A percentile compares a stretch with the other conserved stretches of the same genome.
Evolutionary conservation across 1,139 yeast genomes (phyloP).

Genomic region (Wickerhamiella infanticola): DNA sequence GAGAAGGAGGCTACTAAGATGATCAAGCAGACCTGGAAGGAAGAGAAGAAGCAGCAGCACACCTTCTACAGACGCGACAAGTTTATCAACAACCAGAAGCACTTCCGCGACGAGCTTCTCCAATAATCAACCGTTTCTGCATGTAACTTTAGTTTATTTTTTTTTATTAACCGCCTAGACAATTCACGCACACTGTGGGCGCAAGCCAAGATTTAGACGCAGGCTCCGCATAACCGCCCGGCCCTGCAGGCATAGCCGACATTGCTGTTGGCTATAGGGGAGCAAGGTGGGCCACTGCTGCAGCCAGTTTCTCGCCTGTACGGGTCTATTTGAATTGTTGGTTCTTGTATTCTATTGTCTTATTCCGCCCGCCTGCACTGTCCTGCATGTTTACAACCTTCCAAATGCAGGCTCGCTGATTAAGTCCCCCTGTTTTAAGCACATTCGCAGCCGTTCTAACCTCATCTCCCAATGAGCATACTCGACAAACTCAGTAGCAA

Average conservation of each 20-base stretch:
- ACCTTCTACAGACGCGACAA: slow-evolving; percentile 62
- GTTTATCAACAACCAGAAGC: slow-evolving; percentile 76
- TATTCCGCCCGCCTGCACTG: too few relatives aligned
- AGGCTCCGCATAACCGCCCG: too few relatives aligned
- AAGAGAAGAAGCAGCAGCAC: slow-evolving; percentile 51
- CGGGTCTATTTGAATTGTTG: too few relatives aligned
- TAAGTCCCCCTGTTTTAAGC: background rate
- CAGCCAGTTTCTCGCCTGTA: too few relatives aligned
- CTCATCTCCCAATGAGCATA: slow-evolving; percentile 8
- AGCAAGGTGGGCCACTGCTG: too few relatives aligned
- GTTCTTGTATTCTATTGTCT: too few relatives aligned
- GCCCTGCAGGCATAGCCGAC: too few relatives aligned
- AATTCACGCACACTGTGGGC: background rate
- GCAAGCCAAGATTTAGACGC: too few relatives aligned
- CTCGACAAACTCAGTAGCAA: slow-evolving; percentile 11
- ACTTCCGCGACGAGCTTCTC: slow-evolving; percentile 78
- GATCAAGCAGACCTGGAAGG: slow-evolving; percentile 67
- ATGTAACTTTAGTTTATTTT: background rate
- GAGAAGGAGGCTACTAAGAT: slow-evolving; percentile 28
- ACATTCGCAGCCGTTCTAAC: background rate
- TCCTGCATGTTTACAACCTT: too few relatives aligned
- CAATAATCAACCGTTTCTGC: slow-evolving; percentile 32
- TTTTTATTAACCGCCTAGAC: background rate
- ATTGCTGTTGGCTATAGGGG: too few relatives aligned
- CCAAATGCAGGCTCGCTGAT: background rate